Conservation (phyloP, 2,329 filamentous ascomycete species). For the Metarhizium sp. region DNA sequence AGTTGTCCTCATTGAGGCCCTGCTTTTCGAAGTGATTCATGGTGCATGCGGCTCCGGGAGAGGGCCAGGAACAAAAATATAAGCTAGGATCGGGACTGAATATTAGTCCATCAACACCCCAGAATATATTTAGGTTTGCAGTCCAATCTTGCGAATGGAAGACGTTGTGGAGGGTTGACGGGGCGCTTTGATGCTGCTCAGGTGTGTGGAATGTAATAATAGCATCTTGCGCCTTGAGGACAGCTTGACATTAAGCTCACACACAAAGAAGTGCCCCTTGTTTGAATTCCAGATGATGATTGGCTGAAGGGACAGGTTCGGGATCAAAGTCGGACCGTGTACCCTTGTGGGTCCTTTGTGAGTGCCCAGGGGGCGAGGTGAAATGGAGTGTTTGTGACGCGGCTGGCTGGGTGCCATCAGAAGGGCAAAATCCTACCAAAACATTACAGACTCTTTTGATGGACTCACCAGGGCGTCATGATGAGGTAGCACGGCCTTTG, state of each 20-base stretch:
- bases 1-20: conserved; percentile 62
- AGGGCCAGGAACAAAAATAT: background rate
- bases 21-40: conserved; percentile 77
- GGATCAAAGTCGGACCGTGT: conserved; percentile 1
- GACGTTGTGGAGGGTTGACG: background rate
- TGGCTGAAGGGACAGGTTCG: background rate
- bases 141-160: background rate
- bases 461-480: too few relatives aligned
- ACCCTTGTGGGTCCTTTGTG: background rate
- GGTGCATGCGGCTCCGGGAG: conserved; percentile 1
- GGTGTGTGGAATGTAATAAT: too few relatives aligned
- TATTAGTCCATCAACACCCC: background rate
- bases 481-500: too few relatives aligned
- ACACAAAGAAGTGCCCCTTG: background rate
- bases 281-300: background rate
- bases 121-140: background rate
- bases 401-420: too few relatives aligned
- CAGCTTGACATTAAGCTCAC: conserved; percentile 4
- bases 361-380: background rate
- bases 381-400: too few relatives aligned
- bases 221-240: background rate
- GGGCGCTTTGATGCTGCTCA: background rate
- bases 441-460: too few relatives aligned
- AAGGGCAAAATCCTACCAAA: too few relatives aligned
- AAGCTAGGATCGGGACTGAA: background rate